phyloP scores from a whole-genome alignment of 371 early-diverging fungal species.

The Zychaea mexicana region DNA sequence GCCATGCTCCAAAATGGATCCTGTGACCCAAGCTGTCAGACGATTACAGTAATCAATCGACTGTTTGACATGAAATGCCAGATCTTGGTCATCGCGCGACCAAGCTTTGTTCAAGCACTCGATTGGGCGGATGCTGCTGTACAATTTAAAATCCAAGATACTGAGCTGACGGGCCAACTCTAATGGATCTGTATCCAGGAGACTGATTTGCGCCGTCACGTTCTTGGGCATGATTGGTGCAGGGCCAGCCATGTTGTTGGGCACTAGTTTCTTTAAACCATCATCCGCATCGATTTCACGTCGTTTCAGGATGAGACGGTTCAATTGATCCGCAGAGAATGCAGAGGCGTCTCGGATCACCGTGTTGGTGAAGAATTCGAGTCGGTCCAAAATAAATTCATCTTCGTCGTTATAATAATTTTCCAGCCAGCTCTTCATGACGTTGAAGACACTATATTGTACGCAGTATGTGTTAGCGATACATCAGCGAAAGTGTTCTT shows the following conservation, averaged over 20 bases:
- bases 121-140: conserved; percentile 76
- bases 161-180: conserved; percentile 95
- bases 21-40: conserved; percentile 79
- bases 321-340: conserved; percentile 69
- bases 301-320: conserved; percentile 70
- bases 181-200: conserved; percentile 86
- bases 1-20: conserved; percentile 70
- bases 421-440: conserved; percentile 89
- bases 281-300: conserved; percentile 54
- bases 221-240: conserved; percentile 71
- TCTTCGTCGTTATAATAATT: conserved; percentile 80
- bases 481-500: neutral
- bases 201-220: conserved; percentile 54
- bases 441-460: conserved; percentile 82
- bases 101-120: conserved; percentile 91
- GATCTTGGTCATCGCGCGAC: conserved; percentile 68
- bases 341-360: conserved; percentile 73
- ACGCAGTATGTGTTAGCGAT: no score
- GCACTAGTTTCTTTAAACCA: conserved; percentile 63
- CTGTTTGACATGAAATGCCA: conserved; percentile 69
- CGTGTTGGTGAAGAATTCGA: conserved; percentile 77
- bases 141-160: conserved; percentile 78
- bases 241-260: conserved; percentile 63
- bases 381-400: conserved; percentile 60
- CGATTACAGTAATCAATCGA: conserved; percentile 71